Conservation (phyloP, 2,329 filamentous ascomycete genomes). For the Aspergillus pseudoviridinutans region DNA sequence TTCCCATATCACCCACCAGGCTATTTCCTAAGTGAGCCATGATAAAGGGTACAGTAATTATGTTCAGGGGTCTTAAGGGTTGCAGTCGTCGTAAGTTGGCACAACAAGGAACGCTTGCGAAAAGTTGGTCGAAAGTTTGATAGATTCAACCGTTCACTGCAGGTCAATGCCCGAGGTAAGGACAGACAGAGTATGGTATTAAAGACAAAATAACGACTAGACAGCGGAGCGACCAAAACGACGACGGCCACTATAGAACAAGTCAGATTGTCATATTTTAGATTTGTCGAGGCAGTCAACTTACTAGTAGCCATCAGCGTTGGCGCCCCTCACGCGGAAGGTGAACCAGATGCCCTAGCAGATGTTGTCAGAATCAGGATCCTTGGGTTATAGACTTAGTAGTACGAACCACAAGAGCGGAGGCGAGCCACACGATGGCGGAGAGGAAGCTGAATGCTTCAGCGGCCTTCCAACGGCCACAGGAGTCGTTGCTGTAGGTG, state of each 20-base stretch:
- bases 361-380: conserved; percentile 9
- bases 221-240: conserved; percentile 10
- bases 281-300: conserved; percentile 4
- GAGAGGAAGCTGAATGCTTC: conserved; percentile 70
- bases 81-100: neutral
- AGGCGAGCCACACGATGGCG: conserved; percentile 66
- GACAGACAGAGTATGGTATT: neutral
- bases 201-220: neutral
- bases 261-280: neutral
- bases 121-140: neutral
- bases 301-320: conserved; percentile 18
- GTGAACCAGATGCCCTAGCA: conserved; percentile 35
- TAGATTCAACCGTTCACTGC: neutral
- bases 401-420: conserved; percentile 50
- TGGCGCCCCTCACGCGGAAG: conserved; percentile 22
- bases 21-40: neutral
- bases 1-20: conserved; percentile 3
- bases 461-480: conserved; percentile 65
- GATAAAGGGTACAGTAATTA: neutral
- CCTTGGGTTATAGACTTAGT: neutral
- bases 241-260: conserved; percentile 6
- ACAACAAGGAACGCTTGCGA: neutral
- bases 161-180: neutral
- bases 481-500: conserved; percentile 45
- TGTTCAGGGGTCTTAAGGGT: neutral